Conservation (phyloP, 129 eudicot species). For the Lactuca saligna region DNA sequence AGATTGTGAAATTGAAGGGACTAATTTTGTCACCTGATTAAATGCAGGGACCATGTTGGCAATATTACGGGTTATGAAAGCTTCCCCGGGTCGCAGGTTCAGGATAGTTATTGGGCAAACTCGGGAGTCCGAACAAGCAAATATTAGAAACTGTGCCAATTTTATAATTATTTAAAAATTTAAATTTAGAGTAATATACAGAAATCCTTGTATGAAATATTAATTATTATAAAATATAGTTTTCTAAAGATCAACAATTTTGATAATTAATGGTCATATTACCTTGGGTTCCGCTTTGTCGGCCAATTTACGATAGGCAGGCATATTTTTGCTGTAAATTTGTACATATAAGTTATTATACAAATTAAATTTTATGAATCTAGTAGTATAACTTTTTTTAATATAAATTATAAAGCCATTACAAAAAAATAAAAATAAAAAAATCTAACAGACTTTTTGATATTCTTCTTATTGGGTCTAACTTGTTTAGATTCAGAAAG, state of each 20-base stretch:
- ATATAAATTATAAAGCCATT: too few species aligned
- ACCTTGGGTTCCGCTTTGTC: slow-evolving; percentile 36
- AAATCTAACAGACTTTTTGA: too few species aligned
- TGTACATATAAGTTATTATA: not conserved
- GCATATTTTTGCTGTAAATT: slow-evolving; percentile 15
- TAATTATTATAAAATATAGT: not conserved
- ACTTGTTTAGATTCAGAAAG: too few species aligned
- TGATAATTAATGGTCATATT: not conserved
- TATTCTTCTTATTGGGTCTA: too few species aligned
- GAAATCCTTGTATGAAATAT: not conserved
- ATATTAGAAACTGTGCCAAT: slow-evolving; percentile 29
- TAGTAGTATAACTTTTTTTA: too few species aligned
- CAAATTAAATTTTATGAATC: too few species aligned
- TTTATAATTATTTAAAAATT: not conserved
- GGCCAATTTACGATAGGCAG: slow-evolving; percentile 16
- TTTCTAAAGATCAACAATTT: not conserved
- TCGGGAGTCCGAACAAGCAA: slow-evolving; percentile 39
- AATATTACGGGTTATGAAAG: slow-evolving; percentile 27
- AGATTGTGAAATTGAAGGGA: not conserved
- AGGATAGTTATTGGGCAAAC: slow-evolving; percentile 32
- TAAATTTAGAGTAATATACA: not conserved
- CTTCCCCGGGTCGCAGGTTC: slow-evolving; percentile 34
- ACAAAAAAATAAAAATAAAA: too few species aligned
- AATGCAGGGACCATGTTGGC: slow-evolving; percentile 28
- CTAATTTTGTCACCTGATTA: slow-evolving; percentile 19